Percentiles rank a stretch among this genome's conserved stretches.
Evolutionary conservation across 352 stramenopile genomes (phyloP).

Genomic region (Phytophthora pseudosyringae): DNA sequence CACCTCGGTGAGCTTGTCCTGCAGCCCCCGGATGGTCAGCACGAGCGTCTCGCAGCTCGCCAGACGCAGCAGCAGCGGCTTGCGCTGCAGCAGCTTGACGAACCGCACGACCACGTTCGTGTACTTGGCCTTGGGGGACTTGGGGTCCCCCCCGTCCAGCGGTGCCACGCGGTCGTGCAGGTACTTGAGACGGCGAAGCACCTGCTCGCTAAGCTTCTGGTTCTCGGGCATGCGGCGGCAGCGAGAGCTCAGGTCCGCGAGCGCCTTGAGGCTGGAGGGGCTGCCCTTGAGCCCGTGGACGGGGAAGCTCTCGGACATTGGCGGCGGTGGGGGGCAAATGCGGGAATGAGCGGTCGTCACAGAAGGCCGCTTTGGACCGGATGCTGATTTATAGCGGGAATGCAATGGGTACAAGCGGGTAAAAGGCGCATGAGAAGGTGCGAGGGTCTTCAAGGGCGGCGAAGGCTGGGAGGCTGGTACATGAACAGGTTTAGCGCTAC

Average conservation of each 20-base stretch:
- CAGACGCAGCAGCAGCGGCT: slow-evolving; percentile 32
- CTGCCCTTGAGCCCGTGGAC: slow-evolving; percentile 12
- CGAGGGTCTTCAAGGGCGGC: not conserved
- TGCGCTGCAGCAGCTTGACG: slow-evolving; percentile 18
- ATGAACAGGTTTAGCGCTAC: too few relatives aligned
- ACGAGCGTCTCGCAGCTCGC: slow-evolving; percentile 20
- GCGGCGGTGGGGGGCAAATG: not conserved
- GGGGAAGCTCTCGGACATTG: slow-evolving; percentile 6
- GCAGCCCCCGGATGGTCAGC: slow-evolving; percentile 10
- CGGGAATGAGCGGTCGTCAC: slow-evolving; percentile 8
- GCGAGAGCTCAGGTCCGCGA: slow-evolving; percentile 5
- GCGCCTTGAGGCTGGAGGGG: slow-evolving; percentile 4
- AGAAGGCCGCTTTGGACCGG: slow-evolving; percentile 4
- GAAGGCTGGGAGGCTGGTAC: too few relatives aligned
- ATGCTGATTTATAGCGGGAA: slow-evolving; percentile 15
- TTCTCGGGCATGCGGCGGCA: slow-evolving; percentile 27
- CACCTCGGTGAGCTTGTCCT: slow-evolving; percentile 24
- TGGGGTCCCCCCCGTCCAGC: slow-evolving; percentile 49
- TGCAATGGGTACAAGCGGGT: slow-evolving; percentile 15
- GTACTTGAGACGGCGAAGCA: slow-evolving; percentile 14
- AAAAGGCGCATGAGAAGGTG: slow-evolving; percentile 2
- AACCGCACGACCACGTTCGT: slow-evolving; percentile 15
- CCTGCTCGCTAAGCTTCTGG: not conserved
- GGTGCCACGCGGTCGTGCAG: slow-evolving; percentile 15
- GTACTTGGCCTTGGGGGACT: slow-evolving; percentile 27